Evolutionary conservation across 345 rosid genomes (phyloP).

Genomic region (Triadica sebifera): DNA sequence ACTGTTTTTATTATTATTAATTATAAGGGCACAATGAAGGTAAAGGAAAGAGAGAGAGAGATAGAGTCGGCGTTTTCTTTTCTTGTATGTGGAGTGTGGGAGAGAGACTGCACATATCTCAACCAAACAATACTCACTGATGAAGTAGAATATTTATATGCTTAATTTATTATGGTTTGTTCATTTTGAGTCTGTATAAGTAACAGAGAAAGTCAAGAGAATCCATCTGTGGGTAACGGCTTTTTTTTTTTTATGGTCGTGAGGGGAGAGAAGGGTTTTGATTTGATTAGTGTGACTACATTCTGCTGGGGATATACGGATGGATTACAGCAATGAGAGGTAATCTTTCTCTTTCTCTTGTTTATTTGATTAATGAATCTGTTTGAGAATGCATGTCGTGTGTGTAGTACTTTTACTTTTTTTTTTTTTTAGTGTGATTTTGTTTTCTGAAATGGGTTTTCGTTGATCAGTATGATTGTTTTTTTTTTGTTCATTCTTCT

Average conservation of each 20-base stretch:
- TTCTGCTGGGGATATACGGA: constrained; percentile 15
- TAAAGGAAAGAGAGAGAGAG: constrained; percentile 24
- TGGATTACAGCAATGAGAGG: constrained; percentile 44
- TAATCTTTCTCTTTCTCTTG: constrained; percentile 14
- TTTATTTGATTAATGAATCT: constrained; percentile 11
- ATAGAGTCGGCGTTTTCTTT: no score
- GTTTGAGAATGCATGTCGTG: constrained; percentile 10
- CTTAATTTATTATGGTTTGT: neutral
- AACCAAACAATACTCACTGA: constrained; percentile 9
- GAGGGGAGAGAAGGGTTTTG: neutral
- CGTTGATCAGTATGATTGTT: neutral
- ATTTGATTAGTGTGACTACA: neutral
- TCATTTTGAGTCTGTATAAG: no score
- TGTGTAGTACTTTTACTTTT: neutral
- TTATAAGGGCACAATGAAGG: constrained; percentile 6
- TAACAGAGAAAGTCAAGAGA: neutral
- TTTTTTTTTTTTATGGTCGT: constrained; percentile 15
- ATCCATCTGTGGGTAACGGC: constrained; percentile 35
- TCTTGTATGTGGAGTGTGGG: neutral
- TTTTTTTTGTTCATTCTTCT: neutral
- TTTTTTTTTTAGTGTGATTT: neutral
- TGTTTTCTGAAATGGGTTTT: constrained; percentile 14
- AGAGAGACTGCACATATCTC: constrained; percentile 19
- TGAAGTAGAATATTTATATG: neutral
- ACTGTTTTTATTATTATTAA: no score